Percentiles rank a stretch among this genome's conserved stretches.
Conservation (phyloP, 2,329 filamentous ascomycete species). For the Paraconiothyrium sp. region DNA sequence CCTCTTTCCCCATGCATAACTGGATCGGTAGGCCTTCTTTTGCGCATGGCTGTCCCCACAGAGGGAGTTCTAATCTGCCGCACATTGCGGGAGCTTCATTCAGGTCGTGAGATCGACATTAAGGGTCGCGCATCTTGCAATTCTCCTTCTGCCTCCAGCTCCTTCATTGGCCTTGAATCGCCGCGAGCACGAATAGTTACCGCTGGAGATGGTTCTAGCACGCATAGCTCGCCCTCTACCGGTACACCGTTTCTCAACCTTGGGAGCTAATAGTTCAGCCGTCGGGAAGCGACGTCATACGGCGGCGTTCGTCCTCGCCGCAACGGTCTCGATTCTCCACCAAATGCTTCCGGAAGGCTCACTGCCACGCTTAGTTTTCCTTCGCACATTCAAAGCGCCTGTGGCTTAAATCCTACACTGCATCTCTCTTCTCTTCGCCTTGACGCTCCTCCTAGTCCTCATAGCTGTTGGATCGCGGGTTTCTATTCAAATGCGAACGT, state of each 20-base stretch:
- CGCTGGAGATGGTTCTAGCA: neutral
- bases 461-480: constrained; percentile 3
- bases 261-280: neutral
- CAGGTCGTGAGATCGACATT: constrained; percentile 8
- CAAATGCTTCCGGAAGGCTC: constrained; percentile 7
- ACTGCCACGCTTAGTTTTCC: neutral
- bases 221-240: neutral
- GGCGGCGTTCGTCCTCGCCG: neutral
- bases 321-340: constrained; percentile 17
- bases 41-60: neutral
- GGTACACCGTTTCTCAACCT: constrained; percentile 2
- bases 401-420: neutral
- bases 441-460: neutral
- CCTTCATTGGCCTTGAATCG: neutral
- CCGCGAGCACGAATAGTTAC: neutral
- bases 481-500: constrained; percentile 3
- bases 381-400: neutral
- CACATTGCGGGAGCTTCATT: neutral
- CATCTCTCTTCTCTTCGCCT: neutral
- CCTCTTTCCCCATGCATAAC: neutral
- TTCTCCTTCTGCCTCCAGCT: neutral
- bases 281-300: constrained; percentile 16
- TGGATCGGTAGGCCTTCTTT: neutral
- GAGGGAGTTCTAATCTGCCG: neutral
- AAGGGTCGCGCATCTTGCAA: constrained; percentile 9